Evolutionary conservation across 2,329 filamentous ascomycete species (phyloP).

Genomic region (Ophiosphaerella herpotricha): DNA sequence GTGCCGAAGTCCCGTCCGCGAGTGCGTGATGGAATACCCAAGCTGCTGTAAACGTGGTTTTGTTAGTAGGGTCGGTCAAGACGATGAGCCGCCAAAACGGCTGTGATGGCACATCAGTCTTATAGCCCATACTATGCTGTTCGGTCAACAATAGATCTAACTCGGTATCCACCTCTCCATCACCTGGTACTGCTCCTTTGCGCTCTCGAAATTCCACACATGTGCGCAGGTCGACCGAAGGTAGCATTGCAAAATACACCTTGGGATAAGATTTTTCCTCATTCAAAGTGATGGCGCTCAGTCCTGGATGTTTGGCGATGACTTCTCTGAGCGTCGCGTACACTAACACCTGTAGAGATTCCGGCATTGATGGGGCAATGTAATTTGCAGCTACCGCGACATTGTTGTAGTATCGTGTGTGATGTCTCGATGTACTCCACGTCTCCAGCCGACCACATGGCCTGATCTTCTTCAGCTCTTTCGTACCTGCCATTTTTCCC

Average conservation of each 20-base stretch:
- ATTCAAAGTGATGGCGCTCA: constrained; percentile 50
- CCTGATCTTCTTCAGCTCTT: constrained; percentile 19
- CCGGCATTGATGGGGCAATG: neutral
- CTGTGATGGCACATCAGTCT: constrained; percentile 24
- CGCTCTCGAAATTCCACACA: constrained; percentile 42
- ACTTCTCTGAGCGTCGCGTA: constrained; percentile 44
- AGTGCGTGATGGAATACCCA: constrained; percentile 57
- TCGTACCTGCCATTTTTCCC: constrained; percentile 1
- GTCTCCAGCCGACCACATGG: constrained; percentile 48
- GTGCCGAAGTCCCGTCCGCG: constrained; percentile 52
- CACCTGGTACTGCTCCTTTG: constrained; percentile 14
- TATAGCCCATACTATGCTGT: constrained; percentile 50
- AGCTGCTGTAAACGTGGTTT: constrained; percentile 46
- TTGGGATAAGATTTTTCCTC: constrained; percentile 45
- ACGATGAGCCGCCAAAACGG: constrained; percentile 54
- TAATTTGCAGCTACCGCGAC: constrained; percentile 48
- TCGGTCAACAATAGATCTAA: constrained; percentile 48
- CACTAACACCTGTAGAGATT: constrained; percentile 34
- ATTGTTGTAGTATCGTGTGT: constrained; percentile 52
- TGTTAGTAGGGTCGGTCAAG: constrained; percentile 1
- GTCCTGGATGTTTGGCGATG: constrained; percentile 48
- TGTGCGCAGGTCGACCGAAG: constrained; percentile 48
- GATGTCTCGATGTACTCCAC: constrained; percentile 51
- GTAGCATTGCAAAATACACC: constrained; percentile 52
- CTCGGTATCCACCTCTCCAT: constrained; percentile 43